A percentile compares a stretch with the other conserved stretches of the same genome.
Evolutionary conservation across 495 filamentous ascomycete species (phyloP).

Genomic region (Penicillium canescens): DNA sequence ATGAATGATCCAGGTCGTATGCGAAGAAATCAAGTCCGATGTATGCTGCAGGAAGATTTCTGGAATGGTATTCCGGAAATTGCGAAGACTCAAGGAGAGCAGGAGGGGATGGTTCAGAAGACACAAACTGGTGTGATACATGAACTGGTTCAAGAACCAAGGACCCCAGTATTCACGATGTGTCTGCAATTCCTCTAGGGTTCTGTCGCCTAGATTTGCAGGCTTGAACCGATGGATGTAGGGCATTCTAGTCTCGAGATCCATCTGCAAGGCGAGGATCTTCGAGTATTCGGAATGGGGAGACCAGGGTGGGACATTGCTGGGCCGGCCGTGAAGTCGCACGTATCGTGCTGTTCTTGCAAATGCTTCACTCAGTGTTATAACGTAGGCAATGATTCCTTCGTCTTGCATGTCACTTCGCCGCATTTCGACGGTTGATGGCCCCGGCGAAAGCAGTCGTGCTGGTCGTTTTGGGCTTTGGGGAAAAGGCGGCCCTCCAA

Average conservation of each 20-base stretch:
- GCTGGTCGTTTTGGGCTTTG: constrained; percentile 30
- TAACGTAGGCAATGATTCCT: constrained; percentile 49
- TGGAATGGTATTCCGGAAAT: constrained; percentile 46
- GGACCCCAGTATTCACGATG: constrained; percentile 50
- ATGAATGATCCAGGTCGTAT: constrained; percentile 50
- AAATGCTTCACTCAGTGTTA: constrained; percentile 47
- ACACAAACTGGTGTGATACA: constrained; percentile 52
- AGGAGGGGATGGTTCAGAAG: constrained; percentile 50
- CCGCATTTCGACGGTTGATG: constrained; percentile 15
- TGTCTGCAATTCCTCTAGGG: constrained; percentile 37
- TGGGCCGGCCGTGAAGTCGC: constrained; percentile 42
- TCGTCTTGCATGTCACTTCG: constrained; percentile 36
- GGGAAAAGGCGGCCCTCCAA: constrained; percentile 36
- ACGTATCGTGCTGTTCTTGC: constrained; percentile 47
- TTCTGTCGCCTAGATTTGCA: constrained; percentile 41
- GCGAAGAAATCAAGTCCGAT: constrained; percentile 46
- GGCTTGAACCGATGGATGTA: constrained; percentile 48
- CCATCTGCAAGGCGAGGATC: constrained; percentile 50
- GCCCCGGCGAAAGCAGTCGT: constrained; percentile 20
- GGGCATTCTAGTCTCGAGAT: constrained; percentile 48
- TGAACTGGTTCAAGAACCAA: constrained; percentile 49
- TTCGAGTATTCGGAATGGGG: constrained; percentile 49
- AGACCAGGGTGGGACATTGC: constrained; percentile 49
- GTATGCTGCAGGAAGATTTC: constrained; percentile 53
- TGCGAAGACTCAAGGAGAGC: constrained; percentile 45